Conservation (phyloP, 257 asterid genomes). For the Nicotiana attenuata region DNA sequence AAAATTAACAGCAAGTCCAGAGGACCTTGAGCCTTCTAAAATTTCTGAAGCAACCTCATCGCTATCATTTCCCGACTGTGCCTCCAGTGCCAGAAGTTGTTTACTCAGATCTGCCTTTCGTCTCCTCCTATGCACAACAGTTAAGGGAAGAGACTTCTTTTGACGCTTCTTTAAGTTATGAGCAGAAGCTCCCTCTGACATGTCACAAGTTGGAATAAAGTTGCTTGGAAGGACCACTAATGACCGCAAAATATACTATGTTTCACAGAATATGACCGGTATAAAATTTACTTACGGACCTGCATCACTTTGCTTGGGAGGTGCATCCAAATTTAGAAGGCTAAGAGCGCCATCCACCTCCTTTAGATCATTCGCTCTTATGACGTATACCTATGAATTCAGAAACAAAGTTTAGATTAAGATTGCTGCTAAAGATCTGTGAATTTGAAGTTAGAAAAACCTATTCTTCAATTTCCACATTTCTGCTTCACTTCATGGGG, state of each 20-base stretch:
- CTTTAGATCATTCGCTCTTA: conserved; percentile 21
- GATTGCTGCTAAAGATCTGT: not conserved
- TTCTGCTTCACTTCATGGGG: not conserved
- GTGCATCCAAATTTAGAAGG: conserved; percentile 22
- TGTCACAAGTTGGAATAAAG: not conserved
- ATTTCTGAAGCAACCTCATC: conserved; percentile 74
- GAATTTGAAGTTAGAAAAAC: not conserved
- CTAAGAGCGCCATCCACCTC: conserved; percentile 29
- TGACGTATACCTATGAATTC: conserved; percentile 13
- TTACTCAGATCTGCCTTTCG: conserved; percentile 20
- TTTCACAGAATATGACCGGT: not conserved
- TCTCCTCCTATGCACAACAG: conserved; percentile 40
- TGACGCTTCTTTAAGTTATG: conserved; percentile 36
- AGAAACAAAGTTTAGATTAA: conserved; percentile 9
- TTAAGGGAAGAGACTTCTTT: conserved; percentile 50
- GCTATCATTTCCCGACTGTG: conserved; percentile 58
- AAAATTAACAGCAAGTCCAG: conserved; percentile 27
- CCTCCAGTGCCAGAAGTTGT: conserved; percentile 32
- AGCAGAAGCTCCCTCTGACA: conserved; percentile 36
- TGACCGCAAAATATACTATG: not conserved
- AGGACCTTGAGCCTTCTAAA: conserved; percentile 46
- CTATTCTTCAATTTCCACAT: not conserved
- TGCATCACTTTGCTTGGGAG: conserved; percentile 14
- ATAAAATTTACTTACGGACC: not conserved
- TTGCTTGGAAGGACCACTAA: not conserved